Base-by-base conservation (phyloP, 139 green algal species). In the Coelastrella sp. region DNA sequence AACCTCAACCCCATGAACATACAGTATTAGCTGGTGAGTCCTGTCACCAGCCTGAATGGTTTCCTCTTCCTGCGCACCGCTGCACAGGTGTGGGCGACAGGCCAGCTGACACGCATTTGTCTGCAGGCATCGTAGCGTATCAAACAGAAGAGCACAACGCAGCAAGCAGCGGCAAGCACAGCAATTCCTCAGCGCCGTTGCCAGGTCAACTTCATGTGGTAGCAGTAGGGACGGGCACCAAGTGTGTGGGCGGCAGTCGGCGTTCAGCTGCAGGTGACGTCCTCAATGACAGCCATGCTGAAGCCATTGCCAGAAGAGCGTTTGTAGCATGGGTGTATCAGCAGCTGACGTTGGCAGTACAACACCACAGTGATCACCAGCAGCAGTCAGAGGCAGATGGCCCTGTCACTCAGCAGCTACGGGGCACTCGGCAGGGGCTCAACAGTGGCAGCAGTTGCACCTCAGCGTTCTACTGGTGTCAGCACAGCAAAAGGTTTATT, bases 281-380 rank as follows among this genome's bases (percentile, higher is more conserved):
- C 2, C 13, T 98, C 0, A 94, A 97, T 85, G 97, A 98, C 93
- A 95, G 93, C 57, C 97, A 98, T 73, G 97, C 97, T 13, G 97
- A 98, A 91, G 95, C 93, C 2, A 60, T 98, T 13, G 94, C 96
- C 17, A 91, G 95, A 56, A 85, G 96, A 0, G 95, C 95, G 4
- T 91, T 98, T 58, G 76, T 97, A 80, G 71, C 87, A 4, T 98
- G 96, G 96, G 22, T 96, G 32, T 94, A 97, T 19, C 86, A 23
- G 3, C 94, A 98, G 89, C 80, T 94, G n/a, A 22, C 88, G 57
- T 80, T 95, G 60, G 90, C 92, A 54, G 80, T 32, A 65, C 16
- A 84, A 23, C 19, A 10, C 5, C 19, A 88, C 19, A 47, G 71
- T 20, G 23, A 22, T 7, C 6, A 64, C 7, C 20, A 65, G 23